Conservation (phyloP, 2,329 filamentous ascomycete species). For the Diaporthe citriasiana region DNA sequence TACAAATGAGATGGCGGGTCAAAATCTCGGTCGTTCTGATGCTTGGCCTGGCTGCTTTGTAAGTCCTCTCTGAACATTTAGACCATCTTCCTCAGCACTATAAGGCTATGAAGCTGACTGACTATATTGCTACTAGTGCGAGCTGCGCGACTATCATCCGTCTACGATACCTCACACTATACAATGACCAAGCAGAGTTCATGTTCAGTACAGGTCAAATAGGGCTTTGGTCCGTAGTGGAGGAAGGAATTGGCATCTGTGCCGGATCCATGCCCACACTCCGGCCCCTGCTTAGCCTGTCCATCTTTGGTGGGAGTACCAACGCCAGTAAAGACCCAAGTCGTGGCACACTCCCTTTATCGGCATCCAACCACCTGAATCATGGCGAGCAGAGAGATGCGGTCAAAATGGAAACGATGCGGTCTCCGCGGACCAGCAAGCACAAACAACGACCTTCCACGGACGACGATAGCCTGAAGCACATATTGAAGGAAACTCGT, state of each 20-base stretch:
- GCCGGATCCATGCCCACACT: conserved; percentile 62
- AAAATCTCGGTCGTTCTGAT: conserved; percentile 61
- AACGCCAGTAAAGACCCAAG: conserved; percentile 4
- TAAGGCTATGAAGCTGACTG: conserved; percentile 38
- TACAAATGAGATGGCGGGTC: conserved; percentile 58
- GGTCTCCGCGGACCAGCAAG: conserved; percentile 2
- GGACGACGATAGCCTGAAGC: conserved; percentile 53
- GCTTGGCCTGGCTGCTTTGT: conserved; percentile 60
- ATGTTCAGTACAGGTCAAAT: conserved; percentile 58
- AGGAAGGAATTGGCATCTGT: conserved; percentile 64
- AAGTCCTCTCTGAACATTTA: conserved; percentile 39
- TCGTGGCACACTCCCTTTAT: conserved; percentile 1
- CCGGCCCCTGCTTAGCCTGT: conserved; percentile 57
- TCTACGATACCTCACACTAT: conserved; percentile 58
- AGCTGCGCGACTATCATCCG: conserved; percentile 57
- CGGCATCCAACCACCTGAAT: not conserved
- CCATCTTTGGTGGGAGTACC: conserved; percentile 44
- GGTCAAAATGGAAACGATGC: conserved; percentile 4
- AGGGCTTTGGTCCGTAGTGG: conserved; percentile 62
- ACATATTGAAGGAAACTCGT: conserved; percentile 55
- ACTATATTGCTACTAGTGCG: conserved; percentile 46
- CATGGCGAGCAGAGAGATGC: conserved; percentile 3
- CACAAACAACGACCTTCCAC: conserved; percentile 36
- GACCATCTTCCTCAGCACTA: too few relatives aligned
- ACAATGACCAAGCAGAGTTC: conserved; percentile 56